Conservation (phyloP, 148 eudicot species). For the Chenopodium suecicum region DNA sequence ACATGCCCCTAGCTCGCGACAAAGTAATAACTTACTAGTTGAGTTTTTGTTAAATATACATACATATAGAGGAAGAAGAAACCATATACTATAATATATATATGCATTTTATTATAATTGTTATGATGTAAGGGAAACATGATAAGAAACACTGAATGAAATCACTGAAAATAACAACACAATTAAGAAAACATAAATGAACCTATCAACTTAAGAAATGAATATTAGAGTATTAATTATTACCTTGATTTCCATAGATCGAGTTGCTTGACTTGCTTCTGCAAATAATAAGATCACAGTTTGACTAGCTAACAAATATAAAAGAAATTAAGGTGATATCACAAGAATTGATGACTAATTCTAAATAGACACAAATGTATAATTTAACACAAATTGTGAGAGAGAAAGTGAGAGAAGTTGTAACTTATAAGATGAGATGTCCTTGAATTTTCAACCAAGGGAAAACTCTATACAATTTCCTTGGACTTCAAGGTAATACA, state of each 20-base stretch:
- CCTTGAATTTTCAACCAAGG: constrained; percentile 7
- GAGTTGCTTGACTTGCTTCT: background rate
- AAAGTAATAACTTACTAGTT: background rate
- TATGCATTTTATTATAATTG: too few species aligned
- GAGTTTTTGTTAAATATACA: background rate
- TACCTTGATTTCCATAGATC: constrained; percentile 32
- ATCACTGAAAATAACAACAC: background rate
- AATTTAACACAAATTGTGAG: constrained; percentile 16
- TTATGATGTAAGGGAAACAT: background rate
- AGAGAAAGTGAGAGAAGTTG: background rate
- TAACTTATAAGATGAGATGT: constrained; percentile 1
- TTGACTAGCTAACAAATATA: constrained; percentile 12
- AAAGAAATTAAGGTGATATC: constrained; percentile 8
- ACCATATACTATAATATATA: too few species aligned
- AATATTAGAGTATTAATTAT: constrained; percentile 1
- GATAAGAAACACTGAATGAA: background rate
- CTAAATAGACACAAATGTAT: constrained; percentile 4
- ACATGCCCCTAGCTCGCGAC: too few species aligned
- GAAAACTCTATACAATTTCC: constrained; percentile 23
- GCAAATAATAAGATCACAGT: constrained; percentile 2
- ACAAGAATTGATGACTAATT: background rate
- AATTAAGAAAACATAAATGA: constrained; percentile 13
- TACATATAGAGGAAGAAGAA: too few species aligned
- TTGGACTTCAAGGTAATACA: constrained; percentile 8
- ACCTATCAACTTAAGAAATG: constrained; percentile 6